Evolutionary conservation across 2,329 filamentous ascomycete genomes (phyloP).

Genomic region (Tolypocladium ophioglossoides): DNA sequence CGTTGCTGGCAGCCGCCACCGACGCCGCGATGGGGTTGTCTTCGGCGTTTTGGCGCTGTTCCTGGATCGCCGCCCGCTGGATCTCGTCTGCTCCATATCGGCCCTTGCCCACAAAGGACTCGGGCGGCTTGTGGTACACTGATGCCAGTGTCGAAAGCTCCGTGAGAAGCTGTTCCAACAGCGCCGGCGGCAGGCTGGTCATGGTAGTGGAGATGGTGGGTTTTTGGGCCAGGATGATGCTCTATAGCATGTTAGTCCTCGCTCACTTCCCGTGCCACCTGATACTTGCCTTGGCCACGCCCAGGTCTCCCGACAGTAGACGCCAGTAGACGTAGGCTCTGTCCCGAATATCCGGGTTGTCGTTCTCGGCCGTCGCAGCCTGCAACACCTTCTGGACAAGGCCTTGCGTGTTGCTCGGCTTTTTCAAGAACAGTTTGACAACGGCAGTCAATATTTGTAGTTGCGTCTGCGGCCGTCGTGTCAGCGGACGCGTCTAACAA

Average conservation of each 20-base stretch:
- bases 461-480: conserved; percentile 62
- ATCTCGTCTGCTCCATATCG: conserved; percentile 90
- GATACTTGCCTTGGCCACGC: conserved; percentile 66
- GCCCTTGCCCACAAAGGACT: conserved; percentile 95
- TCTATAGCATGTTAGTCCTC: conserved; percentile 27
- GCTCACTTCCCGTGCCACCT: not conserved
- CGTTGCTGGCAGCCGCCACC: conserved; percentile 58
- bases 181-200: conserved; percentile 68
- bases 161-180: conserved; percentile 81
- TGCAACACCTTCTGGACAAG: conserved; percentile 93
- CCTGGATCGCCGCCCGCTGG: conserved; percentile 90
- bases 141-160: conserved; percentile 93
- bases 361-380: conserved; percentile 83
- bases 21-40: conserved; percentile 92
- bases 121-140: conserved; percentile 95
- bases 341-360: conserved; percentile 95
- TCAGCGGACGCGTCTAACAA: not conserved
- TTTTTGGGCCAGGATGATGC: conserved; percentile 85
- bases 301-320: conserved; percentile 80
- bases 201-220: conserved; percentile 93
- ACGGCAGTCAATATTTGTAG: conserved; percentile 94
- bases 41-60: conserved; percentile 82
- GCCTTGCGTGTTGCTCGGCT: conserved; percentile 81
- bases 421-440: conserved; percentile 95
- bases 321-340: conserved; percentile 98